phyloP scores from a whole-genome alignment of 2,329 filamentous ascomycete species.

The Fusarium sp. region DNA sequence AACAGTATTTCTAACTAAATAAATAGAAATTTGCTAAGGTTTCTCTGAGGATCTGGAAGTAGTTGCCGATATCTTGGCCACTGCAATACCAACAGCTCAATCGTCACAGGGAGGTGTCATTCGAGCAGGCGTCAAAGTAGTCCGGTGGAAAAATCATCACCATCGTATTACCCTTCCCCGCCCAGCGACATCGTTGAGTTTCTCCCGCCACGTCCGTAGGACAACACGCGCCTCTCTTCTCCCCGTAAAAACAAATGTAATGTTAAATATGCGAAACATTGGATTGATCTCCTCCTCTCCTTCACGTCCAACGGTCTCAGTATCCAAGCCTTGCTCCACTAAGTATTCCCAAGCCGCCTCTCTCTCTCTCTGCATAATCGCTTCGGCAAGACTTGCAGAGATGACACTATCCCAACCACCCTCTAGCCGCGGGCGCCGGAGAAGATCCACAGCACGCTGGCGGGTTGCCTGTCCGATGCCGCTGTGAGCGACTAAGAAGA shows the following conservation, averaged over 20 bases:
- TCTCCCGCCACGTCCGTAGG: constrained; percentile 16
- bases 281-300: not conserved
- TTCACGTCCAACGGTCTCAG: too few species aligned
- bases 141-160: not conserved
- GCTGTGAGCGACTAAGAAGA: constrained; percentile 15
- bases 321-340: not conserved
- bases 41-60: too few species aligned
- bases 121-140: too few species aligned
- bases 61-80: too few species aligned
- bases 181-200: not conserved
- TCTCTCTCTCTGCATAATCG: constrained; percentile 16
- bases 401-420: constrained; percentile 12
- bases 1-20: too few species aligned
- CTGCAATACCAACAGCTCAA: too few species aligned
- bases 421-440: not conserved
- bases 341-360: not conserved
- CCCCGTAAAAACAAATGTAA: constrained; percentile 7
- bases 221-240: not conserved
- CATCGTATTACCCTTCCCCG: not conserved
- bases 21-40: too few species aligned
- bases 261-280: constrained; percentile 24
- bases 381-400: constrained; percentile 13
- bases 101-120: too few species aligned
- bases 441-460: not conserved
- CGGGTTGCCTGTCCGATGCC: not conserved